These are phyloP conservation scores for Chytridium lagenaria DNA, from an alignment of 371 early-diverging fungal species.

Conservation along the genomic window DNA sequence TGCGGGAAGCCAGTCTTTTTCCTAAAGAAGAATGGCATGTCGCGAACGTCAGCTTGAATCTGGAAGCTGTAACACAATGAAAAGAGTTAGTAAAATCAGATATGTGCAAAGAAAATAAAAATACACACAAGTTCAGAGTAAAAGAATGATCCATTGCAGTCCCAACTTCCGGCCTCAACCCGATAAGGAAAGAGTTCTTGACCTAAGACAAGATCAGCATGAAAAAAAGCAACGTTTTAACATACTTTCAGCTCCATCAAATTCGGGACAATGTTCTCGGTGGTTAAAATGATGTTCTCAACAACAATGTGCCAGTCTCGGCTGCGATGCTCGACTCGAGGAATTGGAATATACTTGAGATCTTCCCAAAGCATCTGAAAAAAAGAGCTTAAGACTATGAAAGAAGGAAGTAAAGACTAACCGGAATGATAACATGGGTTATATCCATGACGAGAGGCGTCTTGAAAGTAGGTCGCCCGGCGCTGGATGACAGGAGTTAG, in stretches of 20 bases:
- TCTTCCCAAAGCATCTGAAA: conserved; percentile 64
- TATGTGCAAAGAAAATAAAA: too few species aligned
- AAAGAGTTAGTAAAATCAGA: neutral
- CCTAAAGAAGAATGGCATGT: conserved; percentile 65
- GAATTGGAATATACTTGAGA: conserved; percentile 67
- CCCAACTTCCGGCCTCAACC: conserved; percentile 12
- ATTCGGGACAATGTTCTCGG: conserved; percentile 65
- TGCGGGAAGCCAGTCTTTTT: conserved; percentile 65
- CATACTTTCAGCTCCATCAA: conserved; percentile 62
- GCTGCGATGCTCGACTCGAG: conserved; percentile 67
- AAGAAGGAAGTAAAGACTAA: conserved; percentile 10
- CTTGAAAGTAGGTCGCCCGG: conserved; percentile 61
- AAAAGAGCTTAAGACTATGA: conserved; percentile 40
- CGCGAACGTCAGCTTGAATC: conserved; percentile 53
- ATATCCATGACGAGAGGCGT: conserved; percentile 64
- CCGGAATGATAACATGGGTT: conserved; percentile 39
- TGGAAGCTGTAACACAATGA: conserved; percentile 16
- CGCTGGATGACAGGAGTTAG: conserved; percentile 34
- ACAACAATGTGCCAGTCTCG: conserved; percentile 61
- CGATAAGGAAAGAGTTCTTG: conserved; percentile 32
- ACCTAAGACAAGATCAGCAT: neutral
- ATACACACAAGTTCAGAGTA: conserved; percentile 39
- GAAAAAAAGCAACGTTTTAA: neutral
- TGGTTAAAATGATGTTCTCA: conserved; percentile 65
- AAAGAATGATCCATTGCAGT: conserved; percentile 20